Evolutionary conservation across 106 monocot species (phyloP).

Genomic region (Apostasia ramifera): DNA sequence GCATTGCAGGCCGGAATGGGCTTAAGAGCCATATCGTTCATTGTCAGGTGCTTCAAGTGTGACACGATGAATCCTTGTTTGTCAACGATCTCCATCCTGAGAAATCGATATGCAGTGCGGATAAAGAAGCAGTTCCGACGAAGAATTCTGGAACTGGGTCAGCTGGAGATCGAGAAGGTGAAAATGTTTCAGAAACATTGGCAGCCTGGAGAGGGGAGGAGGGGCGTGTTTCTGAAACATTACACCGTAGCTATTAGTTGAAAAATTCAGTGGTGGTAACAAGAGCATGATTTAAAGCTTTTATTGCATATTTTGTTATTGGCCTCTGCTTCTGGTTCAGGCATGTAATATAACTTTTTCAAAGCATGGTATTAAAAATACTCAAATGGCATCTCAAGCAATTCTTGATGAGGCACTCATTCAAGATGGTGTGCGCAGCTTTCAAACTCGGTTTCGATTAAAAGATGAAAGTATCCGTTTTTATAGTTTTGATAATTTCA

Average conservation of each 20-base stretch:
- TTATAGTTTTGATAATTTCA: too few species aligned
- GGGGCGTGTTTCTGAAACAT: slow-evolving; percentile 5
- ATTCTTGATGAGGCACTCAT: too few species aligned
- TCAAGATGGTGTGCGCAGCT: too few species aligned
- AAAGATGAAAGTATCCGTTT: too few species aligned
- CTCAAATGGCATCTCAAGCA: too few species aligned
- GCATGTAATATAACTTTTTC: slow-evolving; percentile 5
- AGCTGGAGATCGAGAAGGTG: background rate
- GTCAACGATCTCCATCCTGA: too few species aligned
- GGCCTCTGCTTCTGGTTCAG: slow-evolving; percentile 1
- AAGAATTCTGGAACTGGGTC: background rate
- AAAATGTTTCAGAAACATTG: slow-evolving; percentile 10
- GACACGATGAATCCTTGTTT: slow-evolving; percentile 1
- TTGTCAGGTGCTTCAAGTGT: slow-evolving; percentile 57
- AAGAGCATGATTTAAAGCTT: background rate
- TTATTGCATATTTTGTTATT: background rate
- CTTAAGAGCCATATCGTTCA: slow-evolving; percentile 40
- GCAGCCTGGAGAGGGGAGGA: background rate
- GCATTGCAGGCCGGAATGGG: slow-evolving; percentile 38
- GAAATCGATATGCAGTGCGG: too few species aligned
- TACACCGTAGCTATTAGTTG: slow-evolving; percentile 1
- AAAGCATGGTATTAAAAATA: background rate
- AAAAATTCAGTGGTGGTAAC: background rate
- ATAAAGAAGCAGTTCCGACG: background rate
- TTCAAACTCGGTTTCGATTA: too few species aligned